These are phyloP conservation scores for Monosporascus cannonballus DNA, from an alignment of 2,329 filamentous ascomycete species.

Conservation along the genomic window DNA sequence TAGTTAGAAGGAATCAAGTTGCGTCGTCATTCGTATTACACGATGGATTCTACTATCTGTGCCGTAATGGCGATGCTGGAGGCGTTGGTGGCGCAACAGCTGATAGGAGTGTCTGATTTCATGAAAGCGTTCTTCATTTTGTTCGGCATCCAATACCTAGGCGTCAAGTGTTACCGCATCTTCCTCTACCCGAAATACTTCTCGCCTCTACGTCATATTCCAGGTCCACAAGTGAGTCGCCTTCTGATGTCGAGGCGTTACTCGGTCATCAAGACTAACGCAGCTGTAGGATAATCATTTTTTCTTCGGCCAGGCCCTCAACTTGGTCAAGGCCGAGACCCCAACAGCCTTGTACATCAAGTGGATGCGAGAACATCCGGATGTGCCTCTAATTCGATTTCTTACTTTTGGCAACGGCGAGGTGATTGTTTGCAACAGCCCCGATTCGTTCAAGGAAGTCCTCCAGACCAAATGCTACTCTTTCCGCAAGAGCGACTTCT, in stretches of 20 bases:
- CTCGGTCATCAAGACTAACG: no score
- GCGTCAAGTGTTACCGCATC: constrained; percentile 6
- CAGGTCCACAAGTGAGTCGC: constrained; percentile 4
- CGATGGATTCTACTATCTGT: background rate
- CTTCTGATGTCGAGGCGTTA: no score
- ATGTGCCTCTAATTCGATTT: constrained; percentile 8
- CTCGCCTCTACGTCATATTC: constrained; percentile 2
- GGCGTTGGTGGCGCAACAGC: background rate
- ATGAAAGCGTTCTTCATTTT: background rate
- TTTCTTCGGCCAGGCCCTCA: constrained; percentile 6
- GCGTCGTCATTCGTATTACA: background rate
- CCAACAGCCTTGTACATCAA: constrained; percentile 1
- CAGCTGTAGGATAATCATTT: constrained; percentile 4
- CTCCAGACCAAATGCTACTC: constrained; percentile 9
- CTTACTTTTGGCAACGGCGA: constrained; percentile 9
- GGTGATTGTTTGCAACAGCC: constrained; percentile 6
- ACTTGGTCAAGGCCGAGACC: constrained; percentile 5
- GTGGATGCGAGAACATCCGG: constrained; percentile 9
- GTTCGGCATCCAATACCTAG: constrained; percentile 6
- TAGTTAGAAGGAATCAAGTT: background rate
- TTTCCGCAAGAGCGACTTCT: constrained; percentile 3
- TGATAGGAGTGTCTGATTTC: background rate
- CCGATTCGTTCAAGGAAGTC: constrained; percentile 5
- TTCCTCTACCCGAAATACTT: constrained; percentile 7
- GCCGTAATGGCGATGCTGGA: background rate